Base-by-base conservation (phyloP, 768 basidiomycete species). In the Tylopilus felleus region DNA sequence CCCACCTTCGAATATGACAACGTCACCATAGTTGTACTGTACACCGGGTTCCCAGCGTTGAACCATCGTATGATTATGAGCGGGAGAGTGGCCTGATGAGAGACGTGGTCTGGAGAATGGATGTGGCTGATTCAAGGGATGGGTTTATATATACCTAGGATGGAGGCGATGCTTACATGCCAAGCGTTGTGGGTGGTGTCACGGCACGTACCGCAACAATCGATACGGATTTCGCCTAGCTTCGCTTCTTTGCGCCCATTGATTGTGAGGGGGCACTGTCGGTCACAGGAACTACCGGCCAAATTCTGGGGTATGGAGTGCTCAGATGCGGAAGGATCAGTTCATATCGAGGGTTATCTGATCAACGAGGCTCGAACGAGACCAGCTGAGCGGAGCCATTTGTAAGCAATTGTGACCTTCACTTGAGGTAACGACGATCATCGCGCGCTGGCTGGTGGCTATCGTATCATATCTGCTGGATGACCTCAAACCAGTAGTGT, bases 11-110 rank as follows among this genome's bases (percentile, higher is more conserved):
- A 73, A 88, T 42, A 69, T 67, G 55, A 89, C 86, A 28, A 82
- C 71, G 49, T 79, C 75, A 55, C 75, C 81, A 40, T 63, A 59
- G 61, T 74, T 69, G 74, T 89, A 89, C 53, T 78, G 65, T 19
- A 77, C 82, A 42, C 84, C 84, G 35, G 85, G 84, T 72, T 83
- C 69, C 86, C 87, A 89, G 42, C 56, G 62, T 49, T 63, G 64
- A 52, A 70, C 65, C 81, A 81, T 84, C 38, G 47, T 52, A 22
- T 8, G 40, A 49, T 17, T 23, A 40, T 23, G 39, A 25, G 21
- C 55, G 21, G n/a, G 48, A 54, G 42, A 31, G 48, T n/a, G 42
- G 36, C 43, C n/a, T 45, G 44, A 29, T 52, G 50, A 53, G 41
- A 41, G 53, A 47, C 47, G 43, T 44, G 48, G 53, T 53, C 42